Evolutionary conservation across 495 filamentous ascomycete genomes (phyloP).

Genomic region (Penicillium chermesinum): DNA sequence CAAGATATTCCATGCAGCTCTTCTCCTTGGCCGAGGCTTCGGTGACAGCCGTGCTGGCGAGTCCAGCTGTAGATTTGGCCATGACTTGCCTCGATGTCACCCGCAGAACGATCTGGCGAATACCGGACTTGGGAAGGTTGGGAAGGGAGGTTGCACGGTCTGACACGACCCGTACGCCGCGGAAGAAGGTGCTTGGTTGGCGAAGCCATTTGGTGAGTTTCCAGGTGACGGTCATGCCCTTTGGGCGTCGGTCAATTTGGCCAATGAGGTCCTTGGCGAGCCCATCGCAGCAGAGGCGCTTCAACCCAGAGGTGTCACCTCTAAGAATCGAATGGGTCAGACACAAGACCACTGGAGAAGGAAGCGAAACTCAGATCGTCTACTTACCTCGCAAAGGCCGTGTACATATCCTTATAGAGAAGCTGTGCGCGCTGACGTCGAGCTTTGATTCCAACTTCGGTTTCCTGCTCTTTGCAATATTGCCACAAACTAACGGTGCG

Average conservation of each 20-base stretch:
- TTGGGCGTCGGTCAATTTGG: constrained; percentile 52
- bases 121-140: constrained; percentile 37
- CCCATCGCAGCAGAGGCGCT: constrained; percentile 54
- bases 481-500: background rate
- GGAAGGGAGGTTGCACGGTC: constrained; percentile 52
- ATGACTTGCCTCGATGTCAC: constrained; percentile 62
- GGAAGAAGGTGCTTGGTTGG: constrained; percentile 41
- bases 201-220: constrained; percentile 58
- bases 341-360: too few species aligned
- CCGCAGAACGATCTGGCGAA: constrained; percentile 69
- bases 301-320: constrained; percentile 55
- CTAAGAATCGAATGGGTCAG: constrained; percentile 19
- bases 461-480: constrained; percentile 34
- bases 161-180: constrained; percentile 50
- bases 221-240: constrained; percentile 54
- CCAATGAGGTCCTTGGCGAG: constrained; percentile 50
- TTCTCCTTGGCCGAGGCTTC: constrained; percentile 46
- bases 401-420: constrained; percentile 65
- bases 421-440: constrained; percentile 38
- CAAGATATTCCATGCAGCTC: constrained; percentile 71
- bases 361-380: background rate
- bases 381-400: constrained; percentile 60
- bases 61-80: constrained; percentile 16
- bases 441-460: constrained; percentile 40
- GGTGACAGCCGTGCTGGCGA: background rate